Evolutionary conservation across 257 asterid species (phyloP), one percentile per base, ranked within the genome.

Genomic region (Cinchona pubescens): DNA sequence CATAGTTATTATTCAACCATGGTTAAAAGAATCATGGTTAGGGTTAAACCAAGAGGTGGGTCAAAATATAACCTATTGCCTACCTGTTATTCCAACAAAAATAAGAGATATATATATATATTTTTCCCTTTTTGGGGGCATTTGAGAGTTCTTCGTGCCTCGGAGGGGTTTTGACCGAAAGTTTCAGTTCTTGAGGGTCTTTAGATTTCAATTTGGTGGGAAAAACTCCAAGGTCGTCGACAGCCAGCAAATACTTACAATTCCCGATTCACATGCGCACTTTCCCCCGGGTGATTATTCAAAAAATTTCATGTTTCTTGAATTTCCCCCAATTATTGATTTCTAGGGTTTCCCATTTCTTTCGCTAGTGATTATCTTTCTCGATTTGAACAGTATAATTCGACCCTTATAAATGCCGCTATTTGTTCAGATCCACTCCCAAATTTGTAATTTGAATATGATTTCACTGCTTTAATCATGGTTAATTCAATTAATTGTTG

Each of bases 351-450:
- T 82, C 53, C 75, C 45, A 32, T 61, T 46, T 77, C 18, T 27
- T 7, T 29, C 18, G 25, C 34, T 72, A 30, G 51, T 62, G 82
- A 77, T 59, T 58, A 76, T 83, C 78, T 58, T 11, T 75, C 53
- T 61, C 76, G 58, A 69, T 21, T 76, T 49, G 64, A 75, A 79
- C 27, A 35, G 78, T 67, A 79, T 35, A 74, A 56, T 79, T 80
- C 61, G 72, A 75, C 67, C 63, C 74, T 81, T 82, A n/a, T n/a
- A 56, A 73, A 71, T 56, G 48, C 76, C 67, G 55, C 11, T 5
- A 56, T 71, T 30, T 60, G 27, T 74, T 76, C 85, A 90, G 96
- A 90, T 92, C 91, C 88, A 77, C 55, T 68, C 25, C 23, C 40
- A 78, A 79, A 59, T 40, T 59, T 61, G 58, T 78, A 53, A 67